Percentiles rank a stretch among this genome's conserved stretches.
Evolutionary conservation across 139 green algal species (phyloP).

Genomic region (Chlamydomonas applanata): DNA sequence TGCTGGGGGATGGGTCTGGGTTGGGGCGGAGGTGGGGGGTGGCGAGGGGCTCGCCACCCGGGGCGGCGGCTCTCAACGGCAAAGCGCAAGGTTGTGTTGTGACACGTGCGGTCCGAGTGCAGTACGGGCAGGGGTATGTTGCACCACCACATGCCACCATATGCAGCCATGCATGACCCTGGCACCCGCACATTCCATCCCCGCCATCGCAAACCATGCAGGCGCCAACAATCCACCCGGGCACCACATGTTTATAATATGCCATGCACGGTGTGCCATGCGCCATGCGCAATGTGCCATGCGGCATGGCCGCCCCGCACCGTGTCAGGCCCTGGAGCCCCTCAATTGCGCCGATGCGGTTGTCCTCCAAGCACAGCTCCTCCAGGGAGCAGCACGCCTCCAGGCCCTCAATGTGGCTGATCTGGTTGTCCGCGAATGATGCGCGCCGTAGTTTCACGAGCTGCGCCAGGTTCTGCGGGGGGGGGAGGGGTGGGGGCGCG

Average conservation of each 20-base stretch:
- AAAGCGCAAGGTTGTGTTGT: too few relatives aligned
- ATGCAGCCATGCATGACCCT: too few relatives aligned
- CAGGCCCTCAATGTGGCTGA: constrained; percentile 49
- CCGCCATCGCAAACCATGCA: too few relatives aligned
- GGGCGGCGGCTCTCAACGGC: too few relatives aligned
- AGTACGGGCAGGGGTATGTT: neutral
- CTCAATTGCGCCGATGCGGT: constrained; percentile 31
- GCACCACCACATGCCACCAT: too few relatives aligned
- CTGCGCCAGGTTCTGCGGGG: constrained; percentile 33
- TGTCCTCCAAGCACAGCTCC: constrained; percentile 68
- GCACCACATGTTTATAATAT: too few relatives aligned
- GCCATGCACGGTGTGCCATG: neutral
- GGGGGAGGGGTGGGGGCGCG: too few relatives aligned
- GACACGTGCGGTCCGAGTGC: neutral
- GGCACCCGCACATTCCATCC: too few relatives aligned
- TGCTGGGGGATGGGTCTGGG: too few relatives aligned
- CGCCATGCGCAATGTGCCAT: neutral
- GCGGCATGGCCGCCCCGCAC: neutral
- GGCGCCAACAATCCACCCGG: too few relatives aligned
- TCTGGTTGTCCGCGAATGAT: constrained; percentile 40
- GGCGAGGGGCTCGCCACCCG: too few relatives aligned
- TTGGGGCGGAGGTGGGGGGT: too few relatives aligned
- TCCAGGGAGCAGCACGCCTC: constrained; percentile 46
- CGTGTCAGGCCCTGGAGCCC: constrained; percentile 18
- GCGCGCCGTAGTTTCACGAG: constrained; percentile 33